These are phyloP conservation scores for Russula griseocarnosa DNA, from an alignment of 768 basidiomycete genomes.

Conservation along the genomic window DNA sequence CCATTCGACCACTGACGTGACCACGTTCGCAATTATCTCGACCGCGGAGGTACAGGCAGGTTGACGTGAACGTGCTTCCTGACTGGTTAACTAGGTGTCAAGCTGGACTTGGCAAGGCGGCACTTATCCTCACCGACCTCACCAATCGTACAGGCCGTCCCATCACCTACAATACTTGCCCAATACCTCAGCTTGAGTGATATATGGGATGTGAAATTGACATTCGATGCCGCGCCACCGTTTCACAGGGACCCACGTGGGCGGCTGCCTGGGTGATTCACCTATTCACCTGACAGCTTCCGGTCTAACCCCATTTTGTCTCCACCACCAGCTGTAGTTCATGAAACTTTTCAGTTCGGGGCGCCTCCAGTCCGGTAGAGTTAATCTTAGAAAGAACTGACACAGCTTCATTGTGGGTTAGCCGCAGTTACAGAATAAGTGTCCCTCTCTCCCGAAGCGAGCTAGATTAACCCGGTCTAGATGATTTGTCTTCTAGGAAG, in stretches of 20 bases:
- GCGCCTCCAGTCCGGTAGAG: background rate
- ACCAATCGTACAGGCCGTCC: no score
- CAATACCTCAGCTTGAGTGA: background rate
- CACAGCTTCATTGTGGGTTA: slow-evolving; percentile 5
- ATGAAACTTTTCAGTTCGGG: background rate
- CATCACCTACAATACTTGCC: background rate
- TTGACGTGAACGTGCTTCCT: slow-evolving; percentile 6
- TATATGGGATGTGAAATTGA: background rate
- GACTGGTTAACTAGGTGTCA: background rate
- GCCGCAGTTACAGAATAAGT: slow-evolving; percentile 14
- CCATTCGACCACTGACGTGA: background rate
- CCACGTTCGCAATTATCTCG: background rate
- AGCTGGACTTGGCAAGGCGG: background rate
- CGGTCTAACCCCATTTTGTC: slow-evolving; percentile 9
- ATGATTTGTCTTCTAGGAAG: slow-evolving; percentile 21
- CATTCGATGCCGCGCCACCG: background rate
- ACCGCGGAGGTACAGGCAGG: background rate
- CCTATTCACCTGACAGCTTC: background rate
- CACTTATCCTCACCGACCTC: no score
- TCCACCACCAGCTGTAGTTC: background rate
- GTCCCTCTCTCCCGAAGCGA: slow-evolving; percentile 16
- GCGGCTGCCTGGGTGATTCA: background rate
- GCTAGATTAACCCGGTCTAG: slow-evolving; percentile 11
- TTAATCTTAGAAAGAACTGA: background rate
- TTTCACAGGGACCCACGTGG: background rate